Evolutionary conservation across 331 rosid species (phyloP).

Genomic region (Acacia concinna): DNA sequence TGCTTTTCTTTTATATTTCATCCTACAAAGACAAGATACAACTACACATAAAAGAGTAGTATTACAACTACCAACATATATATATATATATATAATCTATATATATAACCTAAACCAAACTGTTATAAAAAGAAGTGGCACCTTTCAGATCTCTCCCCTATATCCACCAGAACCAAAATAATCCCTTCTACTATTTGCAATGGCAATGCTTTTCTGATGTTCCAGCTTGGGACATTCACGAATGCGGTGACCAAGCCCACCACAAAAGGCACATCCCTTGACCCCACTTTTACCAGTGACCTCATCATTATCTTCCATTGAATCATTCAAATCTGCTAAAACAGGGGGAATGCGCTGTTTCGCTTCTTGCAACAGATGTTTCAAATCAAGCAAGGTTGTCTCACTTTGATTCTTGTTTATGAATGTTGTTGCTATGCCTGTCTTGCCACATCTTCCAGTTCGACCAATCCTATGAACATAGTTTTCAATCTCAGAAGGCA

Average conservation of each 20-base stretch:
- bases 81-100: not conserved
- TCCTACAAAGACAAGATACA: not conserved
- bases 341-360: slow-evolving; percentile 97
- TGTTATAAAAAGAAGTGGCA: not conserved
- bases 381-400: slow-evolving; percentile 89
- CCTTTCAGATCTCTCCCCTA: slow-evolving; percentile 69
- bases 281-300: slow-evolving; percentile 72
- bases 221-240: slow-evolving; percentile 81
- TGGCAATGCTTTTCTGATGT: slow-evolving; percentile 76
- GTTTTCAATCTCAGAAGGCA: slow-evolving; percentile 97
- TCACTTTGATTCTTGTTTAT: slow-evolving; percentile 90
- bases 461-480: slow-evolving; percentile 95
- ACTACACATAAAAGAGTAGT: not conserved
- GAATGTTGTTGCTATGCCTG: slow-evolving; percentile 90
- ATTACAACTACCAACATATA: not conserved
- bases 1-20: not conserved
- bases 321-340: slow-evolving; percentile 80
- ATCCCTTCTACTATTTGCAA: slow-evolving; percentile 76
- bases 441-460: slow-evolving; percentile 89
- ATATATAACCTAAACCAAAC: not conserved
- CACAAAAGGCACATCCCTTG: slow-evolving; percentile 85
- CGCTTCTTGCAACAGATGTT: slow-evolving; percentile 92
- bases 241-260: slow-evolving; percentile 94
- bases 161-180: slow-evolving; percentile 91
- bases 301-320: slow-evolving; percentile 81